A percentile compares a stretch with the other conserved stretches of the same genome.
phyloP scores from a whole-genome alignment of 2,329 filamentous ascomycete species.

The Geoglossum cookeanum region DNA sequence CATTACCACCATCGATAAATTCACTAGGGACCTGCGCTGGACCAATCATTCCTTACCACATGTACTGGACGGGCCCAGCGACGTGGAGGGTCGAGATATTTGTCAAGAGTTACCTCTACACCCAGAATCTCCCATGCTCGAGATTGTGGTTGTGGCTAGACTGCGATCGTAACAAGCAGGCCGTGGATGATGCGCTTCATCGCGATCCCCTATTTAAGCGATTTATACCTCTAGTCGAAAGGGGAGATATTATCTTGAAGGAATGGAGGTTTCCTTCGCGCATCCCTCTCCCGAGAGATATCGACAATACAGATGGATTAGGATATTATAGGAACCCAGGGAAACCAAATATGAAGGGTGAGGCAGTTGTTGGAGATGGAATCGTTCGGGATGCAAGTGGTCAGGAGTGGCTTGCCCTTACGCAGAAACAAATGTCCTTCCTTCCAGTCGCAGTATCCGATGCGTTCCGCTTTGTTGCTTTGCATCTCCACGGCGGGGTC shows the following conservation, averaged over 20 bases:
- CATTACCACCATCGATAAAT: slow-evolving; percentile 19
- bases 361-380: slow-evolving; percentile 27
- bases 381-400: slow-evolving; percentile 29
- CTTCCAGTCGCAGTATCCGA: slow-evolving; percentile 38
- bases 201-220: slow-evolving; percentile 32
- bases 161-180: slow-evolving; percentile 30
- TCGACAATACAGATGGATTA: slow-evolving; percentile 28
- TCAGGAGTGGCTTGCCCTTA: slow-evolving; percentile 34
- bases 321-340: slow-evolving; percentile 30
- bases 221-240: slow-evolving; percentile 33
- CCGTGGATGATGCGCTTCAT: slow-evolving; percentile 31
- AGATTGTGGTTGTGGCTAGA: slow-evolving; percentile 35
- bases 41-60: slow-evolving; percentile 35
- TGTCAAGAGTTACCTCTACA: slow-evolving; percentile 36
- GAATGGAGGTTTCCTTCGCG: slow-evolving; percentile 34
- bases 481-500: slow-evolving; percentile 33
- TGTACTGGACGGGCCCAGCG: slow-evolving; percentile 37
- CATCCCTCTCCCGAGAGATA: slow-evolving; percentile 30
- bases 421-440: slow-evolving; percentile 36
- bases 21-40: slow-evolving; percentile 32
- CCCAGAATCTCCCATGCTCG: slow-evolving; percentile 35
- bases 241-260: slow-evolving; percentile 32
- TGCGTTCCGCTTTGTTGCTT: slow-evolving; percentile 33
- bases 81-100: slow-evolving; percentile 38
- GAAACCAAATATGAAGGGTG: slow-evolving; percentile 22